These are phyloP conservation scores for Chiua sp. DNA, from an alignment of 1,284 basidiomycete genomes.

Conservation along the genomic window DNA sequence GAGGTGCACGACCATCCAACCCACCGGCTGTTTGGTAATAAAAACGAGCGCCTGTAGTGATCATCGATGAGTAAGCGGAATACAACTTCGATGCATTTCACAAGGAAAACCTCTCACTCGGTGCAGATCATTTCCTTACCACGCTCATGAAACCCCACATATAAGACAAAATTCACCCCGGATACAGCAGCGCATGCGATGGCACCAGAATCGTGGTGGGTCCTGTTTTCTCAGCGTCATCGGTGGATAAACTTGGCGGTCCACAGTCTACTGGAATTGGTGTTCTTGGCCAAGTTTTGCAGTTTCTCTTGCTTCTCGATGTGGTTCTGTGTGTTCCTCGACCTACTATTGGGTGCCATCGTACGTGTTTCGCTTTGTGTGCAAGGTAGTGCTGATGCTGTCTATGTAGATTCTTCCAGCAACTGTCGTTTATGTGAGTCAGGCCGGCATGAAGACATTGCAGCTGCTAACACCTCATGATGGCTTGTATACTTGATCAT, in stretches of 20 bases:
- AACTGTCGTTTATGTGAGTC: conserved; percentile 78
- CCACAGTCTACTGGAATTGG: conserved; percentile 94
- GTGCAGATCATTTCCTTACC: conserved; percentile 60
- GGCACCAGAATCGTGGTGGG: conserved; percentile 89
- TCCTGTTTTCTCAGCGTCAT: conserved; percentile 94
- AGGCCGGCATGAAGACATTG: conserved; percentile 4
- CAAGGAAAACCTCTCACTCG: conserved; percentile 95
- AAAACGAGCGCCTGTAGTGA: no score
- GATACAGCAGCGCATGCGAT: conserved; percentile 91
- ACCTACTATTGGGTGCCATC: conserved; percentile 85
- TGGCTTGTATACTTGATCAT: conserved; percentile 88
- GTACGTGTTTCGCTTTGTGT: conserved; percentile 45
- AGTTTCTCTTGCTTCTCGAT: conserved; percentile 99
- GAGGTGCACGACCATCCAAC: conserved; percentile 99
- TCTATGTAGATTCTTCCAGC: conserved; percentile 78
- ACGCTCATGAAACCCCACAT: conserved; percentile 96
- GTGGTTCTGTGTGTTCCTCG: conserved; percentile 96
- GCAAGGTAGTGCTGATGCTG: conserved; percentile 5
- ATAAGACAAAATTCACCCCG: conserved; percentile 94
- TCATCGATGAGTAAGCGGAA: conserved; percentile 97
- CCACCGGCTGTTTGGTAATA: no score
- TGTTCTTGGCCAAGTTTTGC: conserved; percentile 89
- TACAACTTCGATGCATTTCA: conserved; percentile 91
- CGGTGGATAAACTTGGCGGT: conserved; percentile 99
- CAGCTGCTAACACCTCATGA: conserved; percentile 13